phyloP scores from a whole-genome alignment of 2,329 filamentous ascomycete species.

The Aspergillus pseudoglaucus region DNA sequence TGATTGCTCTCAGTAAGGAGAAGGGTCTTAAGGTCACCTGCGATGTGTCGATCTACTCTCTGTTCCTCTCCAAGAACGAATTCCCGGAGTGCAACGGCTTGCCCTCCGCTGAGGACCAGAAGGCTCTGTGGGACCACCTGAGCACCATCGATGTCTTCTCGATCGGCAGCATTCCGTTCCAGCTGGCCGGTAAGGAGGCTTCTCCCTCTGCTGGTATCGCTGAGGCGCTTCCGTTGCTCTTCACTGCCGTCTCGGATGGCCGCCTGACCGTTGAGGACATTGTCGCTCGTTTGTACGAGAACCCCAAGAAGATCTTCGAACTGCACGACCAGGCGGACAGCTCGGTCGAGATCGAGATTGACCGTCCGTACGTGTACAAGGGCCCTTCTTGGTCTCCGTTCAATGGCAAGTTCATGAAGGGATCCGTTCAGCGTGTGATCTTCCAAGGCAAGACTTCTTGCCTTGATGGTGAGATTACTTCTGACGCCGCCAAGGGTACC shows the following conservation, averaged over 20 bases:
- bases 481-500: slow-evolving; percentile 55
- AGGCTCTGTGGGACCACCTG: slow-evolving; percentile 67
- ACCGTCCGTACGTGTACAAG: slow-evolving; percentile 59
- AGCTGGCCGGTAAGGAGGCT: slow-evolving; percentile 56
- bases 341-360: slow-evolving; percentile 68
- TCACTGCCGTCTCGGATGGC: slow-evolving; percentile 69
- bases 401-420: slow-evolving; percentile 60
- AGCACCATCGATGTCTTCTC: slow-evolving; percentile 72
- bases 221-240: slow-evolving; percentile 66
- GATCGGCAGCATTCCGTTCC: slow-evolving; percentile 70
- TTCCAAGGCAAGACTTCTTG: slow-evolving; percentile 70
- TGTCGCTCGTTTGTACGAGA: slow-evolving; percentile 64
- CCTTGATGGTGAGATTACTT: slow-evolving; percentile 60
- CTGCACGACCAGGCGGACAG: slow-evolving; percentile 71
- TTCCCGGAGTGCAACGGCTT: slow-evolving; percentile 62
- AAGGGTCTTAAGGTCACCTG: slow-evolving; percentile 79
- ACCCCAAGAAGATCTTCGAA: slow-evolving; percentile 75
- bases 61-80: slow-evolving; percentile 67
- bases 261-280: slow-evolving; percentile 68
- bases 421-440: slow-evolving; percentile 66
- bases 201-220: slow-evolving; percentile 62
- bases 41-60: slow-evolving; percentile 72
- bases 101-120: slow-evolving; percentile 62
- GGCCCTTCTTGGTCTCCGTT: slow-evolving; percentile 63
- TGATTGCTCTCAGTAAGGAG: slow-evolving; percentile 70